Base-by-base conservation (phyloP, 345 rosid species). In the Erysimum cheiranthoides region DNA sequence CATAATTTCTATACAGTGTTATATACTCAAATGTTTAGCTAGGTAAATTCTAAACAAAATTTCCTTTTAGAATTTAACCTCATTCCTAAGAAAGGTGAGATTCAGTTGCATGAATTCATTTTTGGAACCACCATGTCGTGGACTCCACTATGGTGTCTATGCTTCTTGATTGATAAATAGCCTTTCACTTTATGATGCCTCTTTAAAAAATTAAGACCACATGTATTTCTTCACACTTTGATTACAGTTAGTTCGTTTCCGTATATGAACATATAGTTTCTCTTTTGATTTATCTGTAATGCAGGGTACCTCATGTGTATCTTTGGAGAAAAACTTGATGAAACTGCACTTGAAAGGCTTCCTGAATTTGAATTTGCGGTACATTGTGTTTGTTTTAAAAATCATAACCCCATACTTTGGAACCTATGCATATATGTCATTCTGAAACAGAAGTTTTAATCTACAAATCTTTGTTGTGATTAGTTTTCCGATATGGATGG, bases 251-350 rank as follows among this genome's bases (percentile, higher is more conserved):
- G 8, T 14, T 63, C 58, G 38, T 34, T 71, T 77, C 10, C 61
- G 59, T 70, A 28, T 32, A 65, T 35, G 54, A 62, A 46, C 16
- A 16, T 70, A 27, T 49, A 63, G 49, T 51, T 14, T 25, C 47
- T 69, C 42, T 56, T 57, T 18, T 34, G 13, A 28, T 53, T 54
- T 34, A 28, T 59, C 39, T 65, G 68, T 61, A 61, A 49, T 79
- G 70, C 76, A 87, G 98, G 97, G 77, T 94, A 94, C 81, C 84
- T 94, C 81, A 85, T 94, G 82, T 94, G 98, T 74, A 73, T 92
- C 74, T 85, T 84, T 82, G 90, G 87, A 77, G 93, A 86, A 79
- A 88, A 88, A 53, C 83, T 86, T 72, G 96, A 88, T 80, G 90
- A 88, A 66, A 71, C 69, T 62, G 74, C 83, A 31, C 79, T 86